These are phyloP conservation scores for Lentinula novae-zelandiae DNA, from an alignment of 1,284 basidiomycete species.

Conservation along the genomic window DNA sequence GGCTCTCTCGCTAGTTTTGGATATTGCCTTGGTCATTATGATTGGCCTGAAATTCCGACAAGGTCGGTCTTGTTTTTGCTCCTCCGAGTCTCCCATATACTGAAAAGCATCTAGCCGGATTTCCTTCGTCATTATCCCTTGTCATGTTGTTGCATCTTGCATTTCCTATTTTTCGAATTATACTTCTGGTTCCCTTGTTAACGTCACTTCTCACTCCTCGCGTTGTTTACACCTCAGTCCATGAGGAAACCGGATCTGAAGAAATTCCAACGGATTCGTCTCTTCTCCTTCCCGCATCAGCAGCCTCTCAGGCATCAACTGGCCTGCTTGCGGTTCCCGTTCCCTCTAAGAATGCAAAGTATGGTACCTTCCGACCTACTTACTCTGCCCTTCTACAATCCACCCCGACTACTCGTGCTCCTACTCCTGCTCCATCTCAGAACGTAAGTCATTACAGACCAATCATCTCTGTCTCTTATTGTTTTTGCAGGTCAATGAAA, in stretches of 20 bases:
- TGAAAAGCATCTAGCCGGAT: conserved; percentile 15
- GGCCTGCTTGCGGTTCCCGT: conserved; percentile 41
- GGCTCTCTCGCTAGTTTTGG: conserved; percentile 49
- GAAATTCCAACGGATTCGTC: conserved; percentile 41
- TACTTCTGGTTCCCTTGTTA: conserved; percentile 59
- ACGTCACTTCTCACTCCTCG: conserved; percentile 56
- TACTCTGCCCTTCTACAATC: conserved; percentile 49
- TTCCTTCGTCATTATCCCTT: conserved; percentile 29
- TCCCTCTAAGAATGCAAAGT: conserved; percentile 51
- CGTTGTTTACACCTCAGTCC: conserved; percentile 52
- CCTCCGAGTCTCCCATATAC: background rate
- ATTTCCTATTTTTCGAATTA: conserved; percentile 61
- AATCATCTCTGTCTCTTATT: background rate
- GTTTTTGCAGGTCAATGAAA: conserved; percentile 33
- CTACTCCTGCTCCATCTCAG: conserved; percentile 56
- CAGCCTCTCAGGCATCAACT: conserved; percentile 35
- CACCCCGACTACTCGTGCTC: conserved; percentile 53
- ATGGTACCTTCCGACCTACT: conserved; percentile 66
- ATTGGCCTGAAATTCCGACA: conserved; percentile 39
- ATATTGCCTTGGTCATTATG: conserved; percentile 55
- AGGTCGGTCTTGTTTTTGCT: conserved; percentile 31
- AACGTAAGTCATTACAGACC: conserved; percentile 28
- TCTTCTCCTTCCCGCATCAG: conserved; percentile 44
- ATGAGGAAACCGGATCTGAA: conserved; percentile 39
- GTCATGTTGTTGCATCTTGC: conserved; percentile 50